Percentiles rank a stretch among this genome's conserved stretches.
phyloP scores from a whole-genome alignment of 257 asterid genomes.

The Solanum peruvianum region DNA sequence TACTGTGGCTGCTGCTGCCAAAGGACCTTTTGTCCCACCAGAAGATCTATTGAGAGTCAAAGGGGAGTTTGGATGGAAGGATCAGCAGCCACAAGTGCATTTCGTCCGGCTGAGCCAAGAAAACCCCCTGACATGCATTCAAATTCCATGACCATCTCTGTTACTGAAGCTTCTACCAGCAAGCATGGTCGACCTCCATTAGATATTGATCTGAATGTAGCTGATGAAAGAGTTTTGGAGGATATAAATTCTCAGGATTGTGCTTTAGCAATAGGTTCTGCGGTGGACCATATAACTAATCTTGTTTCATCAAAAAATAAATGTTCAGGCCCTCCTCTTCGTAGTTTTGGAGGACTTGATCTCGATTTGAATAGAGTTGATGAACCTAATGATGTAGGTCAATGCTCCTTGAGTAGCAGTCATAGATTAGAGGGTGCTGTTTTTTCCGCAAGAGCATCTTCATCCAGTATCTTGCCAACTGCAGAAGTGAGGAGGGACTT shows the following conservation, averaged over 20 bases:
- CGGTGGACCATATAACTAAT: slow-evolving; percentile 5
- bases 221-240: slow-evolving; percentile 38
- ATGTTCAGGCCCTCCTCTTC: slow-evolving; percentile 9
- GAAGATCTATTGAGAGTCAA: slow-evolving; percentile 36
- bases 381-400: slow-evolving; percentile 24
- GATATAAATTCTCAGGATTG: slow-evolving; percentile 29
- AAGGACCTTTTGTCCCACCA: slow-evolving; percentile 33
- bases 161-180: slow-evolving; percentile 27
- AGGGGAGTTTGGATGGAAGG: slow-evolving; percentile 46
- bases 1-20: slow-evolving; percentile 35
- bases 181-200: slow-evolving; percentile 29
- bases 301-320: slow-evolving; percentile 9
- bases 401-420: slow-evolving; percentile 19
- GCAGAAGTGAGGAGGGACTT: slow-evolving; percentile 31
- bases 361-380: slow-evolving; percentile 40
- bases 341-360: slow-evolving; percentile 26
- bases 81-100: slow-evolving; percentile 53
- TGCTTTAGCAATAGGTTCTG: slow-evolving; percentile 7
- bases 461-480: slow-evolving; percentile 9
- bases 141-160: slow-evolving; percentile 5
- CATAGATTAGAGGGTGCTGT: slow-evolving; percentile 7
- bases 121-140: slow-evolving; percentile 15
- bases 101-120: slow-evolving; percentile 50
- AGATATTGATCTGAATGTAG: slow-evolving; percentile 42
- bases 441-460: slow-evolving; percentile 9